phyloP scores from a whole-genome alignment of 192 early-diverging fungal species.

The Coemansia sp. region DNA sequence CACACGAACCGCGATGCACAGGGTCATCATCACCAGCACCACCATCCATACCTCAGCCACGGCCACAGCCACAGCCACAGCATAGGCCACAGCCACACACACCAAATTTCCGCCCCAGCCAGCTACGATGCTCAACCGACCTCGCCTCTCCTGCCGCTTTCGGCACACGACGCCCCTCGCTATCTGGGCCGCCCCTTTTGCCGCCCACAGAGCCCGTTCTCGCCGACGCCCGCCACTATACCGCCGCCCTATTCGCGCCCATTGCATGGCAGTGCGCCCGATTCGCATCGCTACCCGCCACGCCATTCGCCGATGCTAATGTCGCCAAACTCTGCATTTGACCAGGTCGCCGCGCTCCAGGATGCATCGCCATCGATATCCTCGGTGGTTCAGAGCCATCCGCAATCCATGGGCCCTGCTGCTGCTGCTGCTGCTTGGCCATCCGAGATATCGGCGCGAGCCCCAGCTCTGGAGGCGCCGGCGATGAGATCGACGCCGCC shows the following conservation, averaged over 20 bases:
- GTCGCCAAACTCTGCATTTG: slow-evolving; percentile 3
- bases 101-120: slow-evolving; percentile 12
- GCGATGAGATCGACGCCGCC: slow-evolving; percentile 46
- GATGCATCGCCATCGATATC: slow-evolving; percentile 11
- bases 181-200: neutral
- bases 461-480: slow-evolving; percentile 3
- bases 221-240: neutral
- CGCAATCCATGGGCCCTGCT: slow-evolving; percentile 1
- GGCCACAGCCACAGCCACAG: slow-evolving; percentile 3
- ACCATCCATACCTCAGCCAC: neutral
- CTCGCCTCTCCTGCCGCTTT: neutral
- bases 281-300: slow-evolving; percentile 9
- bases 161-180: neutral
- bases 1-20: slow-evolving; percentile 5
- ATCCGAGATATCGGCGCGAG: neutral
- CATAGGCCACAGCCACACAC: neutral
- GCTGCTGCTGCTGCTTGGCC: neutral
- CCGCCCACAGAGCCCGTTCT: slow-evolving; percentile 8
- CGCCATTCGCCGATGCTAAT: neutral
- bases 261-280: neutral
- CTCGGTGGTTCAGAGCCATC: neutral
- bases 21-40: neutral
- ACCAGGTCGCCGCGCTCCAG: neutral
- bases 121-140: slow-evolving; percentile 12
- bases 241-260: neutral